Base-by-base conservation (phyloP, 768 basidiomycete species). In the Kwoniella heveanensis region DNA sequence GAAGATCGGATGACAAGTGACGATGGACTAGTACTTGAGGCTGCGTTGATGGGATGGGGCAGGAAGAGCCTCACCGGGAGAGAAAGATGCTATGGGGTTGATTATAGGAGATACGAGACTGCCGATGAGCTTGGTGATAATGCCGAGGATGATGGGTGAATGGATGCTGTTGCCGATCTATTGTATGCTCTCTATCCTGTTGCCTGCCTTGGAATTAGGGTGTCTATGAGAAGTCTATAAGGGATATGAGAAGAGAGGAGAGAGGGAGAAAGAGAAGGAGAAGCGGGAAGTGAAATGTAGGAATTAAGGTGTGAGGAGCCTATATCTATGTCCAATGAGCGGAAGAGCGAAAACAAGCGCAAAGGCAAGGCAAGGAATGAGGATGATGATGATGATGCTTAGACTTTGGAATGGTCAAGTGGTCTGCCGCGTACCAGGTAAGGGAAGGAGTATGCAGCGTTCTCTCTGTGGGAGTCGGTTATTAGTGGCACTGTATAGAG, bases 351-450 rank as follows among this genome's bases (percentile, higher is more conserved):
- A 7, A 36, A 7, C 32, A 36, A 44, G 39, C 39, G 6, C 10
- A 17, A 24, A 29, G 39, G 10, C 3, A 44, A 44, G 15, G 39
- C 15, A 17, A 44, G 39, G 39, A 44, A 44, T 44, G 39, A 44
- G 39, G 39, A 44, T 44, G 39, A 44, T 44, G 39, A 44, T 44
- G 39, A 44, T 44, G 39, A 44, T 44, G 39, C 32, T 36, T 36
- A 36, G 32, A n/a, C n/a, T n/a, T n/a, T 36, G 7, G 13, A 36
- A 10, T 44, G 39, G 39, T 44, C 39, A 44, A 44, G 39, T 44
- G 39, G 39, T 44, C 39, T 44, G 19, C 32, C 32, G 32, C 32
- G 32, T 32, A 32, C n/a, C n/a, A n/a, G n/a, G n/a, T n/a, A 13
- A 36, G 32, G 17, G 4, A 17, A 17, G 39, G 39, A 44, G 39